Base-by-base conservation (phyloP, 2,329 filamentous ascomycete genomes). In the Fusarium citri region DNA sequence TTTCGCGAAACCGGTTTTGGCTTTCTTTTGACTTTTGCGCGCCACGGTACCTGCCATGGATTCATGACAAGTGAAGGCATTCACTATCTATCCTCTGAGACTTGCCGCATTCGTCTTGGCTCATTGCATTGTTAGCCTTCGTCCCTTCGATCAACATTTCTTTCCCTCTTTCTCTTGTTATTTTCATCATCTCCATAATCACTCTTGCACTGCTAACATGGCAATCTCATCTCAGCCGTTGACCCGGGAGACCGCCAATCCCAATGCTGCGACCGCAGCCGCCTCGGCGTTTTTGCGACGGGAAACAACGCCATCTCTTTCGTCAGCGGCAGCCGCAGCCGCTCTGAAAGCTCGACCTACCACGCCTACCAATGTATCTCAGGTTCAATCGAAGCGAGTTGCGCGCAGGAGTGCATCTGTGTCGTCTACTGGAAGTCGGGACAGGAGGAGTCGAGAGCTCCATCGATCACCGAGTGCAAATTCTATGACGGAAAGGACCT, bases 401-500 rank as follows among this genome's bases (percentile, higher is more conserved):
- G 79, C 89, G 64, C 89, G 93, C 73, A 89, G 94, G 66, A 89
- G 87, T 79, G 86, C 86, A 54, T 97, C 94, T 1, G 81, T 87
- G 43, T 92, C 92, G 3, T 95, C 93, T 7, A 83, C 88, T 49
- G 85, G 84, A 37, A 88, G 86, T 69, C 81, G 80, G 50, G 80
- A 82, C 41, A 73, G 80, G 47, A 76, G 81, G 63, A 79, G 81
- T 71, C 72, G 80, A 69, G 82, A 83, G 55, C 82, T 94, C 65
- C 86, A 90, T 66, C 85, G 93, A 74, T 85, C 87, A 40, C 87
- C 85, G 58, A 97, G 94, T 80, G 87, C 87, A 28, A 87, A 89
- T 23, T 97, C 94, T 51, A 97, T 98, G 94, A 91, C 89, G 30
- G 92, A 95, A 78, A 89, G 95, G 61, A 94, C 94, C 1, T 97